These are phyloP conservation scores for Lagerstroemia speciosa DNA, from an alignment of 345 rosid genomes.

Conservation along the genomic window DNA sequence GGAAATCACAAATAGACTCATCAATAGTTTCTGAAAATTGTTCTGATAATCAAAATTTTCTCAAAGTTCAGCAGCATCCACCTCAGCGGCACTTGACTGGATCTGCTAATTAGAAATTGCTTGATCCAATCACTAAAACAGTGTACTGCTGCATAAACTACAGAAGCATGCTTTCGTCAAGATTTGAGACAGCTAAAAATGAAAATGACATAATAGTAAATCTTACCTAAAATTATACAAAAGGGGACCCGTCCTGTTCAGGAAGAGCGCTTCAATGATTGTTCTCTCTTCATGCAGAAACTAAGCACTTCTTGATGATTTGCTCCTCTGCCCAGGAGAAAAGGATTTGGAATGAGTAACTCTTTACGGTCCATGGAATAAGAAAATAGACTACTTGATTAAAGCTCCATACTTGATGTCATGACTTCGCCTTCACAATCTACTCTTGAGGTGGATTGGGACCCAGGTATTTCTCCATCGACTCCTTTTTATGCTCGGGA, in stretches of 20 bases:
- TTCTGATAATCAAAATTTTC: not conserved
- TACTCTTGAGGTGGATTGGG: constrained; percentile 35
- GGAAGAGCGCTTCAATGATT: not conserved
- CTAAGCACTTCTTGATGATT: not conserved
- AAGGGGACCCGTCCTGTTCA: not conserved
- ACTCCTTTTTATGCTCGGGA: constrained; percentile 90
- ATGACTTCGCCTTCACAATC: constrained; percentile 15
- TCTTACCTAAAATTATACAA: not conserved
- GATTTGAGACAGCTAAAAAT: not conserved
- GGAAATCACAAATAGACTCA: not conserved
- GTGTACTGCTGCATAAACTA: not conserved
- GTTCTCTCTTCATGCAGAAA: not conserved
- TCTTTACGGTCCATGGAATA: not conserved
- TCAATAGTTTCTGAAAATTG: not conserved
- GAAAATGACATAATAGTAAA: not conserved
- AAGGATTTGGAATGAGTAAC: not conserved
- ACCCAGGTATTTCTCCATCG: constrained; percentile 92
- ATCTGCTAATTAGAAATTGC: not conserved
- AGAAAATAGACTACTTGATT: not conserved
- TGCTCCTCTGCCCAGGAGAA: not conserved
- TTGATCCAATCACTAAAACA: not conserved
- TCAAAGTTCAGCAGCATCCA: not conserved
- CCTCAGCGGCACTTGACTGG: not conserved
- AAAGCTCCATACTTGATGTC: not conserved
- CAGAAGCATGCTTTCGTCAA: not conserved